These are phyloP conservation scores for Pleurotus sapidus DNA, from an alignment of 768 basidiomycete genomes.

Conservation along the genomic window DNA sequence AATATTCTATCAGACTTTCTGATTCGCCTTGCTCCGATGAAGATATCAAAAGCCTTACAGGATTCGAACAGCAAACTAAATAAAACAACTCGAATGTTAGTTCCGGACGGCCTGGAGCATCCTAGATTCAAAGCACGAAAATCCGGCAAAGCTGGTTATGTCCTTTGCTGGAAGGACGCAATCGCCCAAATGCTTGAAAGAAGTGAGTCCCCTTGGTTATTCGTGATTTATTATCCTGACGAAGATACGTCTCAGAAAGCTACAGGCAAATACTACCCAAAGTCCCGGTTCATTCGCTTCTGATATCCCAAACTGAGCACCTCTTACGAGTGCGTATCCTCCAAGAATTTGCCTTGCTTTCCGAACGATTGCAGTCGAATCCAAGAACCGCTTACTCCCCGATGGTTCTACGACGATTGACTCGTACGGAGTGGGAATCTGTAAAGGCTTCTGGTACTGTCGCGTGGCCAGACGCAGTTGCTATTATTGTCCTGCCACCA, in stretches of 20 bases:
- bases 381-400: constrained; percentile 16
- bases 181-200: constrained; percentile 34
- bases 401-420: constrained; percentile 58
- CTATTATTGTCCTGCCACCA: constrained; percentile 70
- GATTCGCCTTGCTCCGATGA: constrained; percentile 53
- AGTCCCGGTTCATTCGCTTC: constrained; percentile 34
- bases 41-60: constrained; percentile 26
- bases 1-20: constrained; percentile 51
- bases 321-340: constrained; percentile 70
- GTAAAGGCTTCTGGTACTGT: constrained; percentile 45
- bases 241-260: constrained; percentile 15
- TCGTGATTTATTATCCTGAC: background rate
- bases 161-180: constrained; percentile 58
- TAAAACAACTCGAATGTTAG: constrained; percentile 19
- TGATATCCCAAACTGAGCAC: constrained; percentile 58
- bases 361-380: constrained; percentile 34
- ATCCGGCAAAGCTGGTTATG: constrained; percentile 45
- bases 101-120: constrained; percentile 66
- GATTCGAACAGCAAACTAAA: constrained; percentile 8
- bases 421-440: constrained; percentile 53
- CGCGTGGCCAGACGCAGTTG: constrained; percentile 53
- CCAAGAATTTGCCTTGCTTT: constrained; percentile 69
- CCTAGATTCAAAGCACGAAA: constrained; percentile 50
- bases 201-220: constrained; percentile 23
- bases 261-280: constrained; percentile 29